Evolutionary conservation across 345 rosid species (phyloP).

Genomic region (Syzygium oleosum): DNA sequence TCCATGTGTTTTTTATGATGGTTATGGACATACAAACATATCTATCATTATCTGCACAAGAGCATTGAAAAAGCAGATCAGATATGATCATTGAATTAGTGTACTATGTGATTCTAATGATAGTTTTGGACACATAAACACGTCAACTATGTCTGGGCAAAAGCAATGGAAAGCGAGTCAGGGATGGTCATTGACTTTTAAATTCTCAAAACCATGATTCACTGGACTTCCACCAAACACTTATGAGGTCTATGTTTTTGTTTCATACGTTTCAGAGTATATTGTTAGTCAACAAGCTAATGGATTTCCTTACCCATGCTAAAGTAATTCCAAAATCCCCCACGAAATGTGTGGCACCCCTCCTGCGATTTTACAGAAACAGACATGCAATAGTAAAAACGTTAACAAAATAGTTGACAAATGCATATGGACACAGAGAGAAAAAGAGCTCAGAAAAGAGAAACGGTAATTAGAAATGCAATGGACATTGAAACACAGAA

Average conservation of each 20-base stretch:
- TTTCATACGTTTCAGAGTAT: neutral
- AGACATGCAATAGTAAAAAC: neutral
- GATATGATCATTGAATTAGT: neutral
- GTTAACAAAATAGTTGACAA: neutral
- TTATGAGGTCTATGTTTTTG: neutral
- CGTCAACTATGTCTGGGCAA: neutral
- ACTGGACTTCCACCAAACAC: neutral
- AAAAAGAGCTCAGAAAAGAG: neutral
- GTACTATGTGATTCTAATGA: neutral
- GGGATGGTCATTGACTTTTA: neutral
- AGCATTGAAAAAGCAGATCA: neutral
- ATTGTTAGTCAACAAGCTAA: neutral
- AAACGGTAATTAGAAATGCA: neutral
- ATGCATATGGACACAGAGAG: neutral
- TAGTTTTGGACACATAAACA: neutral
- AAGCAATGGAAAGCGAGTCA: neutral
- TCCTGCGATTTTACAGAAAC: constrained; percentile 24
- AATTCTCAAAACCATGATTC: neutral
- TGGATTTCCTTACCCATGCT: constrained; percentile 51
- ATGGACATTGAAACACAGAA: neutral
- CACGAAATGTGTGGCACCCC: constrained; percentile 61
- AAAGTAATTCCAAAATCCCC: constrained; percentile 85
- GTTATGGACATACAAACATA: neutral
- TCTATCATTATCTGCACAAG: neutral
- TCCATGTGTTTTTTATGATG: neutral